A percentile compares a stretch with the other conserved stretches of the same genome.
These are phyloP conservation scores for Diplotaxis tenuifolia DNA, from an alignment of 345 rosid genomes.

Conservation along the genomic window DNA sequence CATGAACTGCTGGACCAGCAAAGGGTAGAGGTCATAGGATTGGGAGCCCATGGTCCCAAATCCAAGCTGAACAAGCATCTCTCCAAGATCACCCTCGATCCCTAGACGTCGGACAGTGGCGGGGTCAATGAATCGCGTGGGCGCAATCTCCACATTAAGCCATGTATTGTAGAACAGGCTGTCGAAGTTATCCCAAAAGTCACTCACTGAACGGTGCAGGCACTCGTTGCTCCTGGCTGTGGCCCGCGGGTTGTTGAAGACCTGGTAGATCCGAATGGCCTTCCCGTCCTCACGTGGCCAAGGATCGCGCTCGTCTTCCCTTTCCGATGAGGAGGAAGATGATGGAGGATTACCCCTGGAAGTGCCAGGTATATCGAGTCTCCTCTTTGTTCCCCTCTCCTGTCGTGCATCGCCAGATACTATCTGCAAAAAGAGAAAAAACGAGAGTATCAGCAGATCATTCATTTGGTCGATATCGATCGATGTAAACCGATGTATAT, in stretches of 20 bases:
- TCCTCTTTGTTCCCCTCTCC: not conserved
- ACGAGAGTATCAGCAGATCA: no score
- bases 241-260: not conserved
- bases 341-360: not conserved
- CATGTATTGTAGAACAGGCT: not conserved
- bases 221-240: not conserved
- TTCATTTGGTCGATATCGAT: no score
- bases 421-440: no score
- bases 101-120: not conserved
- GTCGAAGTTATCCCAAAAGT: not conserved
- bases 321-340: not conserved
- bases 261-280: not conserved
- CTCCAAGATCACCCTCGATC: not conserved
- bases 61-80: not conserved
- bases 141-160: not conserved
- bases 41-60: not conserved
- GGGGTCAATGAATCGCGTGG: not conserved
- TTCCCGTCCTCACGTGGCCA: not conserved
- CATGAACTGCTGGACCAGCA: not conserved
- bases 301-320: not conserved
- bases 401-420: no score
- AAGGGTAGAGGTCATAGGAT: not conserved
- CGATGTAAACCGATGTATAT: no score
- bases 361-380: not conserved
- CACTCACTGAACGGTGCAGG: not conserved